Evolutionary conservation across 164 flowering plant species (phyloP).

Genomic region (Vitis rotundifolia): DNA sequence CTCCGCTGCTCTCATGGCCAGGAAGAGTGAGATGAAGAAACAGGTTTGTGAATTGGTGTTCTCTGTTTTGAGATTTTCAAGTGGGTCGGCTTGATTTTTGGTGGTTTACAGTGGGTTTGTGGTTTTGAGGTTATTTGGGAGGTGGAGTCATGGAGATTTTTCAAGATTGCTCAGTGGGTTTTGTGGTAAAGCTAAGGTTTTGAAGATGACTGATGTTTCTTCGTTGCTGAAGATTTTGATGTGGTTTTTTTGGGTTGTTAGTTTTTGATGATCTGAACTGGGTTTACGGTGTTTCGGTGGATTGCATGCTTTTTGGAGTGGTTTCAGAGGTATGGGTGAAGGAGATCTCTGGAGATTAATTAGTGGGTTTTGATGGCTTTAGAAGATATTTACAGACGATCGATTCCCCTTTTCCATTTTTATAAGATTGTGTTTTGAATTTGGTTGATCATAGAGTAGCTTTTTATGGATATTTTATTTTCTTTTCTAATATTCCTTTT

Average conservation of each 20-base stretch:
- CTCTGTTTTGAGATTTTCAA: slow-evolving; percentile 1
- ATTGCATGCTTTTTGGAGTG: not conserved
- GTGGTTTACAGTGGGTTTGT: slow-evolving; percentile 4
- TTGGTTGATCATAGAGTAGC: no score
- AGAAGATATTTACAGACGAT: not conserved
- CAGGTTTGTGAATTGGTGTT: slow-evolving; percentile 6
- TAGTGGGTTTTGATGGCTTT: not conserved
- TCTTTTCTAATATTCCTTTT: no score
- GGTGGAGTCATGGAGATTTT: not conserved
- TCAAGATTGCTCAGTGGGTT: no score
- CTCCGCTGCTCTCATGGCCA: slow-evolving; percentile 68
- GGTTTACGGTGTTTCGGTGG: not conserved
- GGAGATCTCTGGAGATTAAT: not conserved
- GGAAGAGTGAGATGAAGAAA: slow-evolving; percentile 67
- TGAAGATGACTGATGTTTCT: no score
- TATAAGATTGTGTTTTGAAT: no score
- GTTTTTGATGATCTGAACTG: slow-evolving; percentile 7
- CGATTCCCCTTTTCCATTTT: no score
- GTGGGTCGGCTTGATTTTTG: not conserved
- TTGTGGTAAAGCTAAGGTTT: no score
- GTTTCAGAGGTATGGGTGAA: not conserved
- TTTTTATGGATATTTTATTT: no score
- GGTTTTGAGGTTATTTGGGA: not conserved
- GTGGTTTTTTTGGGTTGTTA: not conserved
- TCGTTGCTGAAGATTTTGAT: not conserved